Evolutionary conservation across 73 alveolate genomes (phyloP), one percentile per base, ranked within the genome.

Genomic region (Blepharisma japonicum): DNA sequence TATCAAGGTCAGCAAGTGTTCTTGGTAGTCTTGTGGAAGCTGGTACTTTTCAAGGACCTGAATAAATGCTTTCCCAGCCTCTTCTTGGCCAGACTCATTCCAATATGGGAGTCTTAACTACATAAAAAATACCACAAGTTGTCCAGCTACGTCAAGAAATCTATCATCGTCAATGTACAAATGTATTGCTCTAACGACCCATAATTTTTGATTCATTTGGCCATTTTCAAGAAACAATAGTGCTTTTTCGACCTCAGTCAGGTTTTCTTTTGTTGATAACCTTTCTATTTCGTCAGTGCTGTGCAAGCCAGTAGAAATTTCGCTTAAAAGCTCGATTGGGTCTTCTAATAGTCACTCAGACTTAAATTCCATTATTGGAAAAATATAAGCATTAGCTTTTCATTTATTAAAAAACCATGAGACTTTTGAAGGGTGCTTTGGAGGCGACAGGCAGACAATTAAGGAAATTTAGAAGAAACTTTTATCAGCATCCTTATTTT

Each of bases 21-120:
- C 74, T 8, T 9, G 5, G 74, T 61, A 61, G 18, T 61, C 23
- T 14, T 8, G 39, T 20, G 74, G 74, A 4, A 61, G 23, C 18
- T 39, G 23, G 23, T 25, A 14, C 18, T 25, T 61, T 61, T 25
- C 49, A 9, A 61, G 11, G 11, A 61, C 46, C 23, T 61, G 18
- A 2, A 39, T 61, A 9, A 61, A 61, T 20, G 74, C 38, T 25
- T 61, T 61, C 18, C 74, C 74, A 14, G 74, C 74, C 5, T 61
- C 74, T 61, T 61, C 74, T 25, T 61, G 74, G 5, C 74, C 74
- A 14, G 74, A 61, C 39, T 61, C 74, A 25, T 25, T 61, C 74
- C 74, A 61, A 48, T 61, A 61, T 14, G 74, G 74, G 23, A 61
- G 74, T 61, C 74, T 14, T 4, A 14, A 2, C 74, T 61, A 61